A percentile compares a stretch with the other conserved stretches of the same genome.
These are phyloP conservation scores for Penicillium canescens DNA, from an alignment of 495 filamentous ascomycete species.

Conservation along the genomic window DNA sequence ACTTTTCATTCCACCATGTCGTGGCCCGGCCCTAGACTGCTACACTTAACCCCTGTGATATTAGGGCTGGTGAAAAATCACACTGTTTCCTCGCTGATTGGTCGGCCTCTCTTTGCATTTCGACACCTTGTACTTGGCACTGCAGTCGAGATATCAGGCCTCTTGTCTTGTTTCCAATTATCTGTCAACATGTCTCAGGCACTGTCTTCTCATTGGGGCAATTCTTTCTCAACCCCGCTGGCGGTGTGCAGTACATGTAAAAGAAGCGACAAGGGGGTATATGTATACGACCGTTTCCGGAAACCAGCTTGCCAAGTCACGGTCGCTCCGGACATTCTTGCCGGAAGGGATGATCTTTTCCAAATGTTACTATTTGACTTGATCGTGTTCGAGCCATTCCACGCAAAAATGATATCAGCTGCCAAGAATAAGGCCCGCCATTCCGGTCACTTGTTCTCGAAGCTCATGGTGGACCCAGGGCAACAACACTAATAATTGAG, in stretches of 20 bases:
- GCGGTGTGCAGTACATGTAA: neutral
- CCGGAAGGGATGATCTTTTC: neutral
- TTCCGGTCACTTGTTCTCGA: too few species aligned
- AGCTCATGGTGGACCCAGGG: too few species aligned
- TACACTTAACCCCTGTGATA: constrained; percentile 5
- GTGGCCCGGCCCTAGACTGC: constrained; percentile 18
- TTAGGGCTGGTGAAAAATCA: constrained; percentile 11
- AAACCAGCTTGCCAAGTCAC: neutral
- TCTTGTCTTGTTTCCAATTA: neutral
- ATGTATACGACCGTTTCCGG: neutral
- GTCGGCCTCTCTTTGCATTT: neutral
- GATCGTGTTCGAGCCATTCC: neutral
- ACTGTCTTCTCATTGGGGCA: neutral
- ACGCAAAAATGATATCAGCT: neutral
- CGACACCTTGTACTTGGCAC: constrained; percentile 7
- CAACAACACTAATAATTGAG: too few species aligned
- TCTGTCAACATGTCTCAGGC: neutral
- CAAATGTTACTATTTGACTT: neutral
- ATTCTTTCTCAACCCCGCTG: neutral
- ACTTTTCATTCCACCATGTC: constrained; percentile 22
- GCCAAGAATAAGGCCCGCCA: neutral
- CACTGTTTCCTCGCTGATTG: neutral
- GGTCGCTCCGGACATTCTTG: neutral
- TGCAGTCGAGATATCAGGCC: neutral
- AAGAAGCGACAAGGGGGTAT: neutral